Evolutionary conservation across 2,329 filamentous ascomycete genomes (phyloP).

Genomic region (Orbilia brochopaga): DNA sequence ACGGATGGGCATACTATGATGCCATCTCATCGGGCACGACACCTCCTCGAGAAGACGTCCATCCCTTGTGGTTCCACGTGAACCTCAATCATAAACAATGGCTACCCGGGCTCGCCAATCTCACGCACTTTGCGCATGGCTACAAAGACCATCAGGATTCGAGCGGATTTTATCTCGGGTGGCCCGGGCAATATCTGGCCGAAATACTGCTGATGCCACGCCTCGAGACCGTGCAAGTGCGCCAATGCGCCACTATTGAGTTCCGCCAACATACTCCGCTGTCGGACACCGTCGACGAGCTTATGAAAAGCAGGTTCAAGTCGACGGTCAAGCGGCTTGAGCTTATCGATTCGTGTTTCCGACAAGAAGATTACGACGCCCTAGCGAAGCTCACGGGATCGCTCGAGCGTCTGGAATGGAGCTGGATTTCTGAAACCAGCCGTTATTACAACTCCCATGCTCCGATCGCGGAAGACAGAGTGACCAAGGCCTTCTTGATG

Average conservation of each 20-base stretch:
- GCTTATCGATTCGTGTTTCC: slow-evolving; percentile 11
- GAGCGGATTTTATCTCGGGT: not conserved
- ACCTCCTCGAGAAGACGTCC: too few species aligned
- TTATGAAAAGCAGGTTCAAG: not conserved
- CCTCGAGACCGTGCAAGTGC: slow-evolving; percentile 1
- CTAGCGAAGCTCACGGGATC: slow-evolving; percentile 16
- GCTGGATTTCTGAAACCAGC: too few species aligned
- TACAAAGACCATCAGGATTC: not conserved
- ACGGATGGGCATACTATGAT: not conserved
- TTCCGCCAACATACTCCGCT: not conserved
- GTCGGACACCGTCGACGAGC: not conserved
- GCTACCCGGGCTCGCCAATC: slow-evolving; percentile 8
- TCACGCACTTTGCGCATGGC: slow-evolving; percentile 13
- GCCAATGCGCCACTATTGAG: not conserved
- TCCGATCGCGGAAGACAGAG: too few species aligned
- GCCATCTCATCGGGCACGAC: not conserved
- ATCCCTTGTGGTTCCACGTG: slow-evolving; percentile 9
- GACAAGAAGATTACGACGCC: not conserved
- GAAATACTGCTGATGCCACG: slow-evolving; percentile 16
- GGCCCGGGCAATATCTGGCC: not conserved
- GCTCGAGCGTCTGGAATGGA: not conserved
- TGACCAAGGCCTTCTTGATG: too few species aligned
- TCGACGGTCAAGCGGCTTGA: slow-evolving; percentile 20
- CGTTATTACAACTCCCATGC: too few species aligned
- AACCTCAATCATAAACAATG: not conserved